Conservation (phyloP, 352 stramenopile species). For the Globisporangium takayamanum region DNA sequence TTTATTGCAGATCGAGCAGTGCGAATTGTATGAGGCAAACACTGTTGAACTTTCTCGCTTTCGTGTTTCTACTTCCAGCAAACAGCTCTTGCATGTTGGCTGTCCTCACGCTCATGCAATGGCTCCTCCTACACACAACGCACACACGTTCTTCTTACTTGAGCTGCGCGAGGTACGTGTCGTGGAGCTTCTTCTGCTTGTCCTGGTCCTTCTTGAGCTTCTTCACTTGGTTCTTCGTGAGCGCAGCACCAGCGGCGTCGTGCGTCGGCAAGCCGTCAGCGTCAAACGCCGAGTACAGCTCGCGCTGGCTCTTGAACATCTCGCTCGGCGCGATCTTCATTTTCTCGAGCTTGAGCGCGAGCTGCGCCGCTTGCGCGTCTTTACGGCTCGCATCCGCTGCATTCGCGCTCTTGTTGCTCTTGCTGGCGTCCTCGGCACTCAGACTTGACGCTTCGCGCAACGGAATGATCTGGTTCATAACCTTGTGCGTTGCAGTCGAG, state of each 20-base stretch:
- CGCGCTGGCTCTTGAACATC: slow-evolving; percentile 67
- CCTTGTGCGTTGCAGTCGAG: slow-evolving; percentile 85
- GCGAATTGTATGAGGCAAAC: no score
- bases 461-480: slow-evolving; percentile 96
- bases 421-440: slow-evolving; percentile 40
- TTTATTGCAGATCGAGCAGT: no score
- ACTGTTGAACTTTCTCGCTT: no score
- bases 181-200: slow-evolving; percentile 85
- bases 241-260: slow-evolving; percentile 37
- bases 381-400: slow-evolving; percentile 52
- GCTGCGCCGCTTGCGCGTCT: slow-evolving; percentile 73
- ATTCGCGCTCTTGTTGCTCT: slow-evolving; percentile 16
- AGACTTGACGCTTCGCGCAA: slow-evolving; percentile 82
- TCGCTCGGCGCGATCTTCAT: slow-evolving; percentile 86
- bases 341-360: slow-evolving; percentile 90
- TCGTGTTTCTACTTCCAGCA: no score
- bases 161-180: slow-evolving; percentile 41
- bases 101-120: no score
- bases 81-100: no score
- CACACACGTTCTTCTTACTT: no score
- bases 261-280: slow-evolving; percentile 72
- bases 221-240: slow-evolving; percentile 81
- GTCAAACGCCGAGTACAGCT: slow-evolving; percentile 72
- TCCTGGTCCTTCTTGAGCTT: slow-evolving; percentile 88
- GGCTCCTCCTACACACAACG: no score